These are phyloP conservation scores for Austroboletus rostrupii DNA, from an alignment of 1,284 basidiomycete genomes.

Conservation along the genomic window DNA sequence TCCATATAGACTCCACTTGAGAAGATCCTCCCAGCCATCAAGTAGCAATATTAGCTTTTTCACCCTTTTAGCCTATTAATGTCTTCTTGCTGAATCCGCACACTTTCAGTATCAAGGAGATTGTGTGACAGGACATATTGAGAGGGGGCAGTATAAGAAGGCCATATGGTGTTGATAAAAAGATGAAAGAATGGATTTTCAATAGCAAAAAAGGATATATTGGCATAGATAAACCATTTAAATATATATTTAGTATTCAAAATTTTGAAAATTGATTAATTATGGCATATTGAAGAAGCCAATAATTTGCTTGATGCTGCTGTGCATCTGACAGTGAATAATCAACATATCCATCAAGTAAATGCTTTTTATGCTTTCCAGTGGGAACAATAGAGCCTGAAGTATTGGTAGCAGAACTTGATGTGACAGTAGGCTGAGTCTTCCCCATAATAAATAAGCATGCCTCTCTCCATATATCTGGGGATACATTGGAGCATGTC, in stretches of 20 bases:
- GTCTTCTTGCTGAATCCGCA: background rate
- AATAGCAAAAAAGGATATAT: conserved; percentile 6
- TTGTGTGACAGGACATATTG: background rate
- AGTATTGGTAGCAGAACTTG: background rate
- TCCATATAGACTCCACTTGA: conserved; percentile 10
- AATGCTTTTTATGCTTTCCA: background rate
- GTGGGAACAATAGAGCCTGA: background rate
- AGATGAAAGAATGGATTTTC: conserved; percentile 1
- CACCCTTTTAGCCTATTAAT: background rate
- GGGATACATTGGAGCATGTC: too few relatives aligned
- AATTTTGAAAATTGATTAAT: background rate
- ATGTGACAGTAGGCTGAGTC: too few relatives aligned
- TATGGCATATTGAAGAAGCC: conserved; percentile 5
- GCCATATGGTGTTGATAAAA: conserved; percentile 4
- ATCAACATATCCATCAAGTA: conserved; percentile 5
- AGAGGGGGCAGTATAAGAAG: conserved; percentile 5
- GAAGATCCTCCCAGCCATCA: conserved; percentile 13
- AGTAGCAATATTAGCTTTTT: background rate
- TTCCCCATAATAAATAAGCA: too few relatives aligned
- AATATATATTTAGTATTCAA: background rate
- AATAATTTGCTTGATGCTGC: conserved; percentile 1
- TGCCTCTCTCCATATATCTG: too few relatives aligned
- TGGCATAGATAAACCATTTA: conserved; percentile 9
- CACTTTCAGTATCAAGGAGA: conserved; percentile 8
- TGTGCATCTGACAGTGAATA: conserved; percentile 3